Evolutionary conservation across 331 rosid genomes (phyloP), one percentile per base, ranked within the genome.

Genomic region (Quercus lobata): DNA sequence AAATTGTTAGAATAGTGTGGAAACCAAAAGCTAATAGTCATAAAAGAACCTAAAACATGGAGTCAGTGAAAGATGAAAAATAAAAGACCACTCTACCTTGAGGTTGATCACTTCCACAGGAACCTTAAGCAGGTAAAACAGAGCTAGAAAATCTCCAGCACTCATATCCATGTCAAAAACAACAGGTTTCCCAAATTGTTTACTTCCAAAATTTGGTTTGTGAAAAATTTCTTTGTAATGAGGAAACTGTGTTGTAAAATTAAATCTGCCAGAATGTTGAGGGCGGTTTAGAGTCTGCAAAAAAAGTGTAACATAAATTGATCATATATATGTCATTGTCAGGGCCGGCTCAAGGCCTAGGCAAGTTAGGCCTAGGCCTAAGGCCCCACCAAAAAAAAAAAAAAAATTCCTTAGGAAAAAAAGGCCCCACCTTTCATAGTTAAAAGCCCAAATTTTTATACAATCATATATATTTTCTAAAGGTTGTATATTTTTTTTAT

Each of bases 121-220:
- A 54, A 93, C 90, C 87, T 95, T 95, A 15, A 95, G 88, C 72
- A 95, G 93, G 84, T 90, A 95, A 73, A 90, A 87, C 69, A 95
- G 83, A 70, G 98, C 90, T 49, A 92, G 94, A 83, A 95, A 93
- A 65, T 95, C 99, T 80, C 99, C 99, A 30, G 89, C 89, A 76
- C 99, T 95, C 99, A 95, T 95, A 85, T 95, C 99, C 97, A 91
- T 91, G 85, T 95, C 98, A 75, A 95, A 91, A 61, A 95, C 87
- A 78, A 93, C 81, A 77, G 92, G 85, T 81, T 87, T 93, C 14
- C 99, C 98, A 24, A 85, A 70, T 83, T 30, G 78, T 76, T n/a
- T 88, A 27, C 82, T 78, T 62, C 71, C 24, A 77, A 91, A 84
- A 79, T 86, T 72, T 86, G 96, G 98, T 78, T 10, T 86, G 78